These are phyloP conservation scores for Herpetospermum pedunculosum DNA, from an alignment of 306 rosid species.

Conservation along the genomic window DNA sequence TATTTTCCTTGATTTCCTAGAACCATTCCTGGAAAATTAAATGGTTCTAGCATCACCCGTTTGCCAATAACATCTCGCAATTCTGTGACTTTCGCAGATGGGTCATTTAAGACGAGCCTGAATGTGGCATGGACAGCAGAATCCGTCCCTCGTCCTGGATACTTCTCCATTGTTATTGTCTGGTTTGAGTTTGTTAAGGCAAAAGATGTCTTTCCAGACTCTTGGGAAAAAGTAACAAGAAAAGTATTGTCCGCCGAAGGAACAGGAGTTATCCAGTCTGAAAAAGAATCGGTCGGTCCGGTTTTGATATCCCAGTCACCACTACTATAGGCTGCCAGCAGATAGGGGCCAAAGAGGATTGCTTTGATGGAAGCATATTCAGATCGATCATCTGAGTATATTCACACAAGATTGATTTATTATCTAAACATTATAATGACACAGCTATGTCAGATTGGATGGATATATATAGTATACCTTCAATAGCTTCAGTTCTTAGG, in stretches of 20 bases:
- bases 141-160: slow-evolving; percentile 43
- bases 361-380: slow-evolving; percentile 54
- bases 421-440: background rate
- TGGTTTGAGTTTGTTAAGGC: slow-evolving; percentile 42
- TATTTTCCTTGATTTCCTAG: slow-evolving; percentile 40
- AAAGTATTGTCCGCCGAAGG: slow-evolving; percentile 36
- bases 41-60: slow-evolving; percentile 54
- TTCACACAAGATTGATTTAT: slow-evolving; percentile 16
- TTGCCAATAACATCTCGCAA: slow-evolving; percentile 16
- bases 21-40: slow-evolving; percentile 55
- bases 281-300: slow-evolving; percentile 11
- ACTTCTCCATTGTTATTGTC: slow-evolving; percentile 31
- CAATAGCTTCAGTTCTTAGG: slow-evolving; percentile 52
- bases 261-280: slow-evolving; percentile 62
- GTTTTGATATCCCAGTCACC: slow-evolving; percentile 44
- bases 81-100: slow-evolving; percentile 13
- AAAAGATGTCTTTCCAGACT: slow-evolving; percentile 19
- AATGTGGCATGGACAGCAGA: slow-evolving; percentile 42
- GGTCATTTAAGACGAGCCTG: slow-evolving; percentile 38
- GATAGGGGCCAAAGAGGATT: slow-evolving; percentile 69
- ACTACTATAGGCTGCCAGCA: slow-evolving; percentile 51
- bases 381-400: slow-evolving; percentile 63
- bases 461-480: slow-evolving; percentile 47
- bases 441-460: background rate
- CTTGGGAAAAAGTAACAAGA: slow-evolving; percentile 45